A percentile compares a stretch with the other conserved stretches of the same genome.
Evolutionary conservation across 495 filamentous ascomycete species (phyloP).

Genomic region (Aspergillus mulundensis): DNA sequence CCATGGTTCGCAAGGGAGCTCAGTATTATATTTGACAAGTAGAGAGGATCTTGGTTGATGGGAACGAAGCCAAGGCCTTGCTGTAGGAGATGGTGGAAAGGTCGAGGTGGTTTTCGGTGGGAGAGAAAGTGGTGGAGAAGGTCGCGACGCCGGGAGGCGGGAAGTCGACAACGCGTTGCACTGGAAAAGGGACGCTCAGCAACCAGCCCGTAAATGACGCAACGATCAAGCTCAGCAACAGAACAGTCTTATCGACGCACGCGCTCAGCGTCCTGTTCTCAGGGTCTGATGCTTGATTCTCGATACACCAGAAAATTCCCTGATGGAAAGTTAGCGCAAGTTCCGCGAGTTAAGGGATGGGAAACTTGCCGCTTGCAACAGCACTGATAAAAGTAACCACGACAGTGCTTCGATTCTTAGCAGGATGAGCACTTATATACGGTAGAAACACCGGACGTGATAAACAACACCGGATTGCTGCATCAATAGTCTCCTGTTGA

Average conservation of each 20-base stretch:
- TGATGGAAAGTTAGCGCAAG: neutral
- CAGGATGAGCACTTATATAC: neutral
- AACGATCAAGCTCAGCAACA: constrained; percentile 17
- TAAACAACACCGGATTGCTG: neutral
- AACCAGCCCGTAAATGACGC: constrained; percentile 24
- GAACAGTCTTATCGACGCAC: neutral
- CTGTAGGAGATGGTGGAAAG: constrained; percentile 19
- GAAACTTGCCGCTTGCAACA: neutral
- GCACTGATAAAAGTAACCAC: neutral
- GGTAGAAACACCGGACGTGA: neutral
- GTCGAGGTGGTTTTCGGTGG: constrained; percentile 23
- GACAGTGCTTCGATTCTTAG: neutral
- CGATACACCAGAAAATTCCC: constrained; percentile 3
- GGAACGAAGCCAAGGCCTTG: constrained; percentile 12
- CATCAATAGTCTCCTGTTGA: neutral
- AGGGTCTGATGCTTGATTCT: neutral
- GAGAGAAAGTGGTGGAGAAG: constrained; percentile 38
- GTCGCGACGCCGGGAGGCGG: constrained; percentile 38
- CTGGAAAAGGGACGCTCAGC: constrained; percentile 16
- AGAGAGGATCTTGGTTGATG: constrained; percentile 9
- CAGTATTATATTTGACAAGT: constrained; percentile 10
- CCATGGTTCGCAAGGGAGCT: constrained; percentile 36
- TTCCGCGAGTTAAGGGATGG: neutral
- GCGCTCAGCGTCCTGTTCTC: neutral
- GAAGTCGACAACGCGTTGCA: constrained; percentile 40